phyloP scores from a whole-genome alignment of 2,329 filamentous ascomycete species.

The Pseudopyrenochaeta lycopersici region DNA sequence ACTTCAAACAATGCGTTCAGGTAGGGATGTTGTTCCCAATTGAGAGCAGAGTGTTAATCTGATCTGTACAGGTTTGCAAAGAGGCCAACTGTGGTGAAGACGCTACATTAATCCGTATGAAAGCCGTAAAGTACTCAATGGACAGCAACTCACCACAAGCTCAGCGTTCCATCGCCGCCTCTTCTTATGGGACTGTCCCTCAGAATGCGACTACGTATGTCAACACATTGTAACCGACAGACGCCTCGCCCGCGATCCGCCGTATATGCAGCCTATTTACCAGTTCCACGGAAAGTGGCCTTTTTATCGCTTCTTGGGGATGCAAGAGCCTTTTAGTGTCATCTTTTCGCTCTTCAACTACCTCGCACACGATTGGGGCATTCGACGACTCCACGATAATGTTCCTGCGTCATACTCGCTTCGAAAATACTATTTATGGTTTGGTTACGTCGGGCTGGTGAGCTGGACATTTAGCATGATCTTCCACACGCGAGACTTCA shows the following conservation, averaged over 20 bases:
- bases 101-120: constrained; percentile 74
- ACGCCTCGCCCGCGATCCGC: constrained; percentile 71
- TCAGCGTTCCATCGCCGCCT: constrained; percentile 84
- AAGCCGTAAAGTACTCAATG: background rate
- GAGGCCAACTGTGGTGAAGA: constrained; percentile 78
- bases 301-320: constrained; percentile 86
- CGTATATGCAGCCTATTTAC: constrained; percentile 73
- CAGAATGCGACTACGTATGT: constrained; percentile 98
- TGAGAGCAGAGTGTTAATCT: constrained; percentile 13
- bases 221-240: constrained; percentile 87
- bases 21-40: constrained; percentile 59
- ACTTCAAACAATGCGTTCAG: constrained; percentile 86
- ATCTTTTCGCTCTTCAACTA: constrained; percentile 94
- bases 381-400: constrained; percentile 72
- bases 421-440: constrained; percentile 79
- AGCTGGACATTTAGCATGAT: constrained; percentile 90
- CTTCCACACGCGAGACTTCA: constrained; percentile 91
- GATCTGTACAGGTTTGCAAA: constrained; percentile 72
- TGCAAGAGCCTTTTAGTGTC: constrained; percentile 94
- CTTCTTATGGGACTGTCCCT: constrained; percentile 88
- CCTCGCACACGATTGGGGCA: constrained; percentile 81
- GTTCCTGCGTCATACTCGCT: constrained; percentile 80
- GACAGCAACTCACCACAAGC: constrained; percentile 4
- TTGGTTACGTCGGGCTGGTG: constrained; percentile 81
- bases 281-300: constrained; percentile 99